Evolutionary conservation across 352 stramenopile species (phyloP).

Genomic region (Phytophthora multivora): DNA sequence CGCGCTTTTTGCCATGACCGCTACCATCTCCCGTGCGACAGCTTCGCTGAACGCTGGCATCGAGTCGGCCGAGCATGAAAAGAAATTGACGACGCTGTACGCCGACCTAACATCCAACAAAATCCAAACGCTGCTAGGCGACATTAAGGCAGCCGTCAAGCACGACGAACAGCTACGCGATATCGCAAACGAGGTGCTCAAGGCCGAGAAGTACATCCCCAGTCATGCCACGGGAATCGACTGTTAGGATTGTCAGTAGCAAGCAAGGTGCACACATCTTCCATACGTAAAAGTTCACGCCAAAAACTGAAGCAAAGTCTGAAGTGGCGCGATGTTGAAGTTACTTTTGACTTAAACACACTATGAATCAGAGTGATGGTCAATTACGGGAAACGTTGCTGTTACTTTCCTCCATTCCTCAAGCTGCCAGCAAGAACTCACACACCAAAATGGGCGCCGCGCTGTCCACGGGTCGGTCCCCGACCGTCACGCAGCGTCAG

Average conservation of each 20-base stretch:
- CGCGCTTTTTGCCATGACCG: conserved; percentile 85
- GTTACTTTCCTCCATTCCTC: conserved; percentile 20
- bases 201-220: conserved; percentile 79
- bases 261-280: too few species aligned
- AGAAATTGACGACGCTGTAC: conserved; percentile 80
- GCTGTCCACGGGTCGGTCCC: conserved; percentile 18
- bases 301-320: conserved; percentile 24
- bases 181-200: conserved; percentile 82
- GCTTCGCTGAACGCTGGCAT: conserved; percentile 58
- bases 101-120: conserved; percentile 76
- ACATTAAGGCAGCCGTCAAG: conserved; percentile 65
- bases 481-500: conserved; percentile 24
- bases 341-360: conserved; percentile 16
- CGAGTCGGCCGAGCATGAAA: conserved; percentile 71
- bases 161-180: conserved; percentile 70
- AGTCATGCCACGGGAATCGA: conserved; percentile 79
- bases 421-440: conserved; percentile 3
- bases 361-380: conserved; percentile 34
- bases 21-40: conserved; percentile 83
- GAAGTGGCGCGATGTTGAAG: conserved; percentile 23
- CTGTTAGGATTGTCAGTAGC: conserved; percentile 27
- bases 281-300: conserved; percentile 8
- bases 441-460: conserved; percentile 20
- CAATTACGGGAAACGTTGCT: conserved; percentile 8
- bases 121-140: conserved; percentile 62